A percentile compares a stretch with the other conserved stretches of the same genome.
Conservation (phyloP, 2,329 filamentous ascomycete species). For the Microcyclosporella mali region DNA sequence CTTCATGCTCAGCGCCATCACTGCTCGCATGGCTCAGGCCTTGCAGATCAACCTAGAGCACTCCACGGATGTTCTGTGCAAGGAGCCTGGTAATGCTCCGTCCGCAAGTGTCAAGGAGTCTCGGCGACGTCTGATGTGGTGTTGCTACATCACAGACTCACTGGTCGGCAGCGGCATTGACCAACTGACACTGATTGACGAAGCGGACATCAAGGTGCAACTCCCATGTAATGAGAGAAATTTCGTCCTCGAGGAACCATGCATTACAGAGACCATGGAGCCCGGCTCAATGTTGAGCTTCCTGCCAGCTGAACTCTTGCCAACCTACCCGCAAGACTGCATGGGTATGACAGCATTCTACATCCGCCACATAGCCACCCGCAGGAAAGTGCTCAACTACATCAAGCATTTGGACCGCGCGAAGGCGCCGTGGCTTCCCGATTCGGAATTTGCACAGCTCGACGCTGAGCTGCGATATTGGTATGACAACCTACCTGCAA, state of each 20-base stretch:
- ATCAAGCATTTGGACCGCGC: slow-evolving; percentile 22
- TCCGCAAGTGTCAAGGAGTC: slow-evolving; percentile 23
- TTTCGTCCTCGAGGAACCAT: slow-evolving; percentile 21
- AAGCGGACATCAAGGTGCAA: slow-evolving; percentile 23
- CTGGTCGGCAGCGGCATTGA: slow-evolving; percentile 22
- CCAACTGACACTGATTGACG: slow-evolving; percentile 21
- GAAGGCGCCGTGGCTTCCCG: slow-evolving; percentile 18
- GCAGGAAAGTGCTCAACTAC: slow-evolving; percentile 21
- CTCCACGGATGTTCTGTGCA: slow-evolving; percentile 20
- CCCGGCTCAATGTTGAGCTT: slow-evolving; percentile 19
- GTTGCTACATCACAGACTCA: slow-evolving; percentile 22
- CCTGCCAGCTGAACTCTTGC: slow-evolving; percentile 15
- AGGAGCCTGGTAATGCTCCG: slow-evolving; percentile 16
- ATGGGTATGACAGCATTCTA: slow-evolving; percentile 24
- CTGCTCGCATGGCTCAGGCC: slow-evolving; percentile 22
- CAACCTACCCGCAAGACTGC: slow-evolving; percentile 20
- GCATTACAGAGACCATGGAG: slow-evolving; percentile 22
- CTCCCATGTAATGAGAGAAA: slow-evolving; percentile 22
- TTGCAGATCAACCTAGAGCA: slow-evolving; percentile 24
- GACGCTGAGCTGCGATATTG: slow-evolving; percentile 17
- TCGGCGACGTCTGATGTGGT: slow-evolving; percentile 24
- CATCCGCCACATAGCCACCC: slow-evolving; percentile 19
- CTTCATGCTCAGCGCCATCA: slow-evolving; percentile 23
- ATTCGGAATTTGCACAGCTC: slow-evolving; percentile 22
- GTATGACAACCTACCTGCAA: slow-evolving; percentile 21